Evolutionary conservation across 108 stramenopile genomes (phyloP), one percentile per base, ranked within the genome.

Genomic region (Cyclostephanos invisitatus): DNA sequence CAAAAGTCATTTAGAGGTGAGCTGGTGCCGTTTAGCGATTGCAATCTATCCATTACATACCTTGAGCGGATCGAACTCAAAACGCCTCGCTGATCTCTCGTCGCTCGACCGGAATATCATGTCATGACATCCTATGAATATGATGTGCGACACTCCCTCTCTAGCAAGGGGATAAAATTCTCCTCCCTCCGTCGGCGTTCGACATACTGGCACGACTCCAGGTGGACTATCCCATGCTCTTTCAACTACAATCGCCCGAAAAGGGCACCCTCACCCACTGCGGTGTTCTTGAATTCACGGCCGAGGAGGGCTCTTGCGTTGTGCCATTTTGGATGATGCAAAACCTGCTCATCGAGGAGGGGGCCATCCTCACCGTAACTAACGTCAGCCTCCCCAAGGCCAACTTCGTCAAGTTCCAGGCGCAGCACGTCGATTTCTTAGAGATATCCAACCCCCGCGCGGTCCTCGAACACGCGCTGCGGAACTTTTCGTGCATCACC

Each of bases 281-380:
- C 53, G 98, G 98, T 44, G 98, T 99, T 17, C 76, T 98, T 36
- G 99, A 99, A 84, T 99, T 99, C 83, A 97, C 97, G n/a, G 98
- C 99, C 7, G 91, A 96, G 55, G 98, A 99, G 79, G 99, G 99
- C 17, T 86, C 85, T 22, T 97, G 96, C 71, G 98, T 97, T 85
- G 91, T 99, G 75, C 99, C 99, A 2, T 96, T 91, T 78, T 99
- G 99, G 99, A 97, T 99, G 96, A 99, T 99, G 98, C 96, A 96
- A 58, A 97, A 96, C 61, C 75, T 98, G 27, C 48, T 96, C 17
- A 84, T 96, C 28, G 89, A 91, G 72, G 98, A 98, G 72, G 98
- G 97, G 2, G 67, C 84, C 25, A 82, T 98, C 3, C 81, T 99
- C 24, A 95, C 94, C 20, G 91, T 99, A 20, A 93, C 90, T 48